Evolutionary conservation across 139 green algal genomes (phyloP).

Genomic region (Penium margaritaceum): DNA sequence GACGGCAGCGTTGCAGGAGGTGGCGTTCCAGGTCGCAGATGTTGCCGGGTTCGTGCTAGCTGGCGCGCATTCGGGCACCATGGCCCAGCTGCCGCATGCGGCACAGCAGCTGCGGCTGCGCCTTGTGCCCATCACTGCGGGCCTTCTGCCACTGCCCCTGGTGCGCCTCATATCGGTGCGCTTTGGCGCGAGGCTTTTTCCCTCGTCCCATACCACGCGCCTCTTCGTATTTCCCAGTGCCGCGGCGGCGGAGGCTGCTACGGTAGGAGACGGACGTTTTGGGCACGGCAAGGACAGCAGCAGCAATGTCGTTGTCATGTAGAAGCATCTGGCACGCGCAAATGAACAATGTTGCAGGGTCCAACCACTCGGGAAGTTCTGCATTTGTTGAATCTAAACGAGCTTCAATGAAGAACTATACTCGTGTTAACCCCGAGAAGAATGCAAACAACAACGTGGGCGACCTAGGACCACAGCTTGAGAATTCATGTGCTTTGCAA

Average conservation of each 20-base stretch:
- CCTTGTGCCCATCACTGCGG: slow-evolving; percentile 25
- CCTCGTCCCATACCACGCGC: slow-evolving; percentile 4
- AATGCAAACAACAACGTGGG: too few species aligned
- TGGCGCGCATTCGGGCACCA: slow-evolving; percentile 13
- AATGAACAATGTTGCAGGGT: too few species aligned
- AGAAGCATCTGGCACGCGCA: too few species aligned
- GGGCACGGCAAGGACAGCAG: too few species aligned
- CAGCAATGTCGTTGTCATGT: too few species aligned
- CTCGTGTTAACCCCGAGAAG: too few species aligned
- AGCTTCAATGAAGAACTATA: too few species aligned
- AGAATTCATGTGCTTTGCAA: too few species aligned
- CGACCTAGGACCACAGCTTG: too few species aligned
- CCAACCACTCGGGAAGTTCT: too few species aligned
- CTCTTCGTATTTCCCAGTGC: slow-evolving; percentile 37
- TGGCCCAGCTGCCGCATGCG: slow-evolving; percentile 16
- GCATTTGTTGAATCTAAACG: too few species aligned
- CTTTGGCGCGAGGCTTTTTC: slow-evolving; percentile 15
- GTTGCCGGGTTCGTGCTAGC: slow-evolving; percentile 27
- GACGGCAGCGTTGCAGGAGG: slow-evolving; percentile 22
- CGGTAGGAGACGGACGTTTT: too few species aligned
- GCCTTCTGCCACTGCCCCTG: slow-evolving; percentile 27
- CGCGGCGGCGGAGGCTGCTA: neutral
- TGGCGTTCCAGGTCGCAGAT: slow-evolving; percentile 27
- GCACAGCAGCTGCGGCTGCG: neutral
- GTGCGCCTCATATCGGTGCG: slow-evolving; percentile 7